These are phyloP conservation scores for Elsinoe arachidis DNA, from an alignment of 2,329 filamentous ascomycete genomes.

Conservation along the genomic window DNA sequence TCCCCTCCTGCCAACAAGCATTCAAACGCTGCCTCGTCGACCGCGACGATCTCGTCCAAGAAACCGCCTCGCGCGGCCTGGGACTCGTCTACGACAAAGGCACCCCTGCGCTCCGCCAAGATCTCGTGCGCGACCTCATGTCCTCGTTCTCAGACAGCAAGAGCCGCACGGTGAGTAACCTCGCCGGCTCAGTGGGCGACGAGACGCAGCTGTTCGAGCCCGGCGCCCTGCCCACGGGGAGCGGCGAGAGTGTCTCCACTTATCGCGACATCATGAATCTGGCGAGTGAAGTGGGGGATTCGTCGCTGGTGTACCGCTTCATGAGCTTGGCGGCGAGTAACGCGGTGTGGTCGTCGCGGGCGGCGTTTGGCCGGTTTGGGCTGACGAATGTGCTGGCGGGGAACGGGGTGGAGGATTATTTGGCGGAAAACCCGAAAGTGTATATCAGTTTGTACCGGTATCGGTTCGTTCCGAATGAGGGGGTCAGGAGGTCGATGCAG, in stretches of 20 bases:
- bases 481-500: constrained; percentile 91
- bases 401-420: constrained; percentile 57
- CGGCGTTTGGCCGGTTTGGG: constrained; percentile 89
- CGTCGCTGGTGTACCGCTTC: constrained; percentile 93
- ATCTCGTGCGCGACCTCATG: constrained; percentile 79
- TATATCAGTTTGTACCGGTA: constrained; percentile 94
- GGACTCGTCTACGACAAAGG: constrained; percentile 93
- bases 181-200: constrained; percentile 63
- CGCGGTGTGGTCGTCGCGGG: constrained; percentile 93
- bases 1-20: constrained; percentile 72
- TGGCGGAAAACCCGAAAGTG: constrained; percentile 79
- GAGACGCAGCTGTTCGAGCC: constrained; percentile 92
- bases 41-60: constrained; percentile 88
- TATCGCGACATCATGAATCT: constrained; percentile 96
- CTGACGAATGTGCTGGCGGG: constrained; percentile 77
- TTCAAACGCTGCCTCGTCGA: constrained; percentile 84
- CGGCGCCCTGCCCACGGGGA: constrained; percentile 79
- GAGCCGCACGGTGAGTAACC: constrained; percentile 51
- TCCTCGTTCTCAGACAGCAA: constrained; percentile 73
- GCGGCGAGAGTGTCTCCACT: constrained; percentile 74
- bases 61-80: constrained; percentile 83
- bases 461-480: constrained; percentile 86
- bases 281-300: constrained; percentile 93
- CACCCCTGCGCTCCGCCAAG: constrained; percentile 67
- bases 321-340: constrained; percentile 96